These are phyloP conservation scores for Orbilia ellipsospora DNA, from an alignment of 2,329 filamentous ascomycete species.

Conservation along the genomic window DNA sequence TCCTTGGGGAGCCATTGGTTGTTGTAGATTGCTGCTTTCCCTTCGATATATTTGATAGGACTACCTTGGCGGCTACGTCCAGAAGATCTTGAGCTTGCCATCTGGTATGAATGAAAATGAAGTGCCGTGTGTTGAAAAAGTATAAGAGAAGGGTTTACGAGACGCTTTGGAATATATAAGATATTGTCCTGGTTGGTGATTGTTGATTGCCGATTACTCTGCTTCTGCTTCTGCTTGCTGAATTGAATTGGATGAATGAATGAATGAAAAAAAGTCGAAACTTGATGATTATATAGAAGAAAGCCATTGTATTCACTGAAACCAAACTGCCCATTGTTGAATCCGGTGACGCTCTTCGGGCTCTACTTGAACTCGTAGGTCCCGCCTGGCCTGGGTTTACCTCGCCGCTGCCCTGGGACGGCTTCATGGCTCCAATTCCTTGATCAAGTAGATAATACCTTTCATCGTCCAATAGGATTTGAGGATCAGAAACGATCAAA, in stretches of 20 bases:
- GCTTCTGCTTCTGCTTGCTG: neutral
- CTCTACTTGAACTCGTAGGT: neutral
- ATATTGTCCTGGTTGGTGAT: too few relatives aligned
- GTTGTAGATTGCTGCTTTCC: slow-evolving; percentile 36
- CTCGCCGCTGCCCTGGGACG: slow-evolving; percentile 23
- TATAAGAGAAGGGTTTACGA: neutral
- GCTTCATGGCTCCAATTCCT: slow-evolving; percentile 16
- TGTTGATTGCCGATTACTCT: too few relatives aligned
- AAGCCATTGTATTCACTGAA: neutral
- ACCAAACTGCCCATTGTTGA: neutral
- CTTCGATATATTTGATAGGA: slow-evolving; percentile 27
- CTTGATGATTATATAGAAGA: neutral
- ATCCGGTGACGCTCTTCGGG: slow-evolving; percentile 10
- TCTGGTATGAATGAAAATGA: neutral
- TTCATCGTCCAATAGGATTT: slow-evolving; percentile 42
- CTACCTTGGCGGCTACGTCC: slow-evolving; percentile 28
- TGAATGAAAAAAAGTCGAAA: neutral
- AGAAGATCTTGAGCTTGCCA: slow-evolving; percentile 28
- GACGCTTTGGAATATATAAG: neutral
- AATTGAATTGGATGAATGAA: neutral
- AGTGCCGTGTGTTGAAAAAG: neutral
- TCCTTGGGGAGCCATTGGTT: slow-evolving; percentile 33
- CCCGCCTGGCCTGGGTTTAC: slow-evolving; percentile 15
- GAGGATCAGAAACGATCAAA: slow-evolving; percentile 21
- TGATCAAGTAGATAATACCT: slow-evolving; percentile 32